phyloP scores from a whole-genome alignment of 2,329 filamentous ascomycete species.

The Trichoderma sp. region DNA sequence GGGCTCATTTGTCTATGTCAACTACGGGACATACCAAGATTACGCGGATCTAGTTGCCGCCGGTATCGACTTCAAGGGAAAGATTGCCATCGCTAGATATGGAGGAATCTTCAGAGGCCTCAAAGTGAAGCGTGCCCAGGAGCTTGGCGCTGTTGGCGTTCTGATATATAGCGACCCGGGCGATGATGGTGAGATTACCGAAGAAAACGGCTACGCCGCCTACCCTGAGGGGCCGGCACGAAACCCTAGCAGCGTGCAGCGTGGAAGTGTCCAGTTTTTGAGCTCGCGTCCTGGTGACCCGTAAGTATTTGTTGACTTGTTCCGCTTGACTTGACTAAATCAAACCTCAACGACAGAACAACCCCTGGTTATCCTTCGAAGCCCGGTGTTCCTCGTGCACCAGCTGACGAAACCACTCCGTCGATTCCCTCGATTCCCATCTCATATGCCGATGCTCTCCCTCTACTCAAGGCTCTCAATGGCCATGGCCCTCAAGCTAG shows the following conservation, averaged over 20 bases:
- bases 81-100: slow-evolving; percentile 86
- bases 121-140: slow-evolving; percentile 89
- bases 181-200: slow-evolving; percentile 80
- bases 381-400: slow-evolving; percentile 76
- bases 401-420: slow-evolving; percentile 70
- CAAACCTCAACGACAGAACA: slow-evolving; percentile 50
- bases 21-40: slow-evolving; percentile 85
- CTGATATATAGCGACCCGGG: slow-evolving; percentile 88
- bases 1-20: slow-evolving; percentile 81
- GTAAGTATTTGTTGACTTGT: slow-evolving; percentile 32
- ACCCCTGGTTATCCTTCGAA: slow-evolving; percentile 94
- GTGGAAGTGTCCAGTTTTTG: slow-evolving; percentile 82
- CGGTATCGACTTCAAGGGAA: slow-evolving; percentile 75
- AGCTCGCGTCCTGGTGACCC: slow-evolving; percentile 73
- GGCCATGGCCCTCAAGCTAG: slow-evolving; percentile 78
- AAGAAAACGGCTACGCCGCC: slow-evolving; percentile 73
- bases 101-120: slow-evolving; percentile 84
- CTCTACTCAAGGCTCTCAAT: slow-evolving; percentile 86
- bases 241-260: slow-evolving; percentile 84
- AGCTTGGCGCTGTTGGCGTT: slow-evolving; percentile 83
- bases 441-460: slow-evolving; percentile 83
- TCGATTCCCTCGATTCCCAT: slow-evolving; percentile 89
- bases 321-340: slow-evolving; percentile 24
- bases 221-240: slow-evolving; percentile 88
- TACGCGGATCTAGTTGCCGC: slow-evolving; percentile 78